phyloP scores from a whole-genome alignment of 805 yeast genomes.

The Myxozyma kluyveri region DNA sequence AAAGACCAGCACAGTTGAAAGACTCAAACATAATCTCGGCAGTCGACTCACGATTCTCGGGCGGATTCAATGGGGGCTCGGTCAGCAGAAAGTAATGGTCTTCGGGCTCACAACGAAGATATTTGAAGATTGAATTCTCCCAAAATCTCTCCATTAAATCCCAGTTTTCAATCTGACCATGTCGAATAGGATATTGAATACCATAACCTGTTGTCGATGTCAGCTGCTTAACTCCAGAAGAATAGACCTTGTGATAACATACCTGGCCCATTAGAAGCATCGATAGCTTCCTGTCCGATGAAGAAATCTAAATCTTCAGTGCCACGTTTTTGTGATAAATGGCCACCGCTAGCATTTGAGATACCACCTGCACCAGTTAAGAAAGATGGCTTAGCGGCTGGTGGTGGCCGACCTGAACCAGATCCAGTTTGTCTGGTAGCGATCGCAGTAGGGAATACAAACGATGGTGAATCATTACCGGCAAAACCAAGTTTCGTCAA shows the following conservation, averaged over 20 bases:
- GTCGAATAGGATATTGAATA: conserved; percentile 87
- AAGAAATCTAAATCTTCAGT: conserved; percentile 91
- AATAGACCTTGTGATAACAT: conserved; percentile 9
- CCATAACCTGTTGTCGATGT: conserved; percentile 53
- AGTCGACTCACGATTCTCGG: conserved; percentile 96
- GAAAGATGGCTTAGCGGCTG: conserved; percentile 48
- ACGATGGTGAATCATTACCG: conserved; percentile 96
- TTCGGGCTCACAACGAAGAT: conserved; percentile 96
- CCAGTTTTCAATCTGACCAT: conserved; percentile 98
- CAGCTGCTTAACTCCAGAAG: not conserved
- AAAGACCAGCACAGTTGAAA: conserved; percentile 96
- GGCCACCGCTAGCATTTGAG: conserved; percentile 38
- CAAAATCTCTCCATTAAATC: conserved; percentile 99
- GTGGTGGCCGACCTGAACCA: conserved; percentile 35
- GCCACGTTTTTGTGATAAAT: conserved; percentile 70
- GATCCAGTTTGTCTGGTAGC: conserved; percentile 53
- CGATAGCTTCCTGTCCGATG: conserved; percentile 93
- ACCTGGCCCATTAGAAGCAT: conserved; percentile 82
- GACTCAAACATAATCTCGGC: conserved; percentile 99
- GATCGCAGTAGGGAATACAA: conserved; percentile 95
- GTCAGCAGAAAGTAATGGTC: conserved; percentile 94
- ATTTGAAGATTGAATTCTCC: conserved; percentile 96
- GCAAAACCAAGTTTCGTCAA: conserved; percentile 96
- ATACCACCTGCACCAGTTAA: conserved; percentile 39
- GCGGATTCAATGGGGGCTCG: conserved; percentile 99